Conservation (phyloP, 192 early-diverging fungal species). For the Coemansia sp. region DNA sequence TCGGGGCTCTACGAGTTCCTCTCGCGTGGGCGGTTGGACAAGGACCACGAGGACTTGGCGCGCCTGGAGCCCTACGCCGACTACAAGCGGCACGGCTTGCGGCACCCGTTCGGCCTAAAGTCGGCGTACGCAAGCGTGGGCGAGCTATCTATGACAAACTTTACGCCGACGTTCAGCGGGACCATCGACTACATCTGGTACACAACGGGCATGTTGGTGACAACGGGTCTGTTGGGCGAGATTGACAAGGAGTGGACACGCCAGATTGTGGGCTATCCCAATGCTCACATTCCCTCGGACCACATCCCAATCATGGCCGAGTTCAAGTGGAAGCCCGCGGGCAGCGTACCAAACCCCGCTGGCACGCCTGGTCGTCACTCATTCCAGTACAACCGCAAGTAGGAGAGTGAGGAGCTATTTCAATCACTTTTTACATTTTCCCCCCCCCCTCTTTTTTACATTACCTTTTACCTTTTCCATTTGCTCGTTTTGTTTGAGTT, state of each 20-base stretch:
- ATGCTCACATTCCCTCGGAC: conserved; percentile 85
- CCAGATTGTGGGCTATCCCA: conserved; percentile 90
- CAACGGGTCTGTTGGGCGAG: conserved; percentile 79
- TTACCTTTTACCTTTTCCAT: conserved; percentile 24
- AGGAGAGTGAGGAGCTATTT: not conserved
- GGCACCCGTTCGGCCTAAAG: conserved; percentile 82
- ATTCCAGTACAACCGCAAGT: conserved; percentile 46
- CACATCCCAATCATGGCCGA: conserved; percentile 77
- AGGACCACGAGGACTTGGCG: conserved; percentile 86
- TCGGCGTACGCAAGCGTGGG: conserved; percentile 75
- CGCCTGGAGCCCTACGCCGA: conserved; percentile 77
- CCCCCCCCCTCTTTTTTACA: conserved; percentile 19
- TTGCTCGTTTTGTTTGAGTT: conserved; percentile 14
- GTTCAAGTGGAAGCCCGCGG: conserved; percentile 63
- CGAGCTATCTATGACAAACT: conserved; percentile 93
- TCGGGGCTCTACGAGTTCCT: conserved; percentile 95
- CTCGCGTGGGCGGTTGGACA: conserved; percentile 71
- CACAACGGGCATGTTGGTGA: conserved; percentile 70
- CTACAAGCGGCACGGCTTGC: conserved; percentile 82
- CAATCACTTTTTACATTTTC: conserved; percentile 9
- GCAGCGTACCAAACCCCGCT: conserved; percentile 8
- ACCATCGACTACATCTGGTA: conserved; percentile 98
- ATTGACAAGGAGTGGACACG: conserved; percentile 82
- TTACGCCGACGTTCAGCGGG: conserved; percentile 81
- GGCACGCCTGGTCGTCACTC: conserved; percentile 27